Evolutionary conservation across 2,329 filamentous ascomycete genomes (phyloP).

Genomic region (Orbilia ellipsospora): DNA sequence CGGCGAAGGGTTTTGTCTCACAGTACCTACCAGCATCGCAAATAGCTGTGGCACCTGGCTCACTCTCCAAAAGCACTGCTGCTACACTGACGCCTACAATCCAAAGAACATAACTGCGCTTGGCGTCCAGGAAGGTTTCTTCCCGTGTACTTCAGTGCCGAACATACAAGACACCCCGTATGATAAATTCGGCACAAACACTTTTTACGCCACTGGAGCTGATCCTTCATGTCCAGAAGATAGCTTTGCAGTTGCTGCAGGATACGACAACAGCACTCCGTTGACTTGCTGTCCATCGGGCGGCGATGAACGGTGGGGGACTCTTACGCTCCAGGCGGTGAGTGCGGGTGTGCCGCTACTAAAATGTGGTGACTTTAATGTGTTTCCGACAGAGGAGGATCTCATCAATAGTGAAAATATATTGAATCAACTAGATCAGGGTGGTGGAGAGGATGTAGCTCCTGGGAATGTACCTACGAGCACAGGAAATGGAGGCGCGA

Average conservation of each 20-base stretch:
- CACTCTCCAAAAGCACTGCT: not conserved
- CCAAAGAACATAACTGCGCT: not conserved
- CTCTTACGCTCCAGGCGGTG: too few relatives aligned
- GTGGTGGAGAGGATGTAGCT: not conserved
- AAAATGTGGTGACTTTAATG: not conserved
- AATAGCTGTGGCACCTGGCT: not conserved
- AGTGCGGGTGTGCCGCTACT: not conserved
- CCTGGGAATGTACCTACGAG: not conserved
- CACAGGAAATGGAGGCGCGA: not conserved
- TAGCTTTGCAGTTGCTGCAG: not conserved
- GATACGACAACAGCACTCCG: not conserved
- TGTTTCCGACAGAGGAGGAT: not conserved
- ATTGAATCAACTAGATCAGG: not conserved
- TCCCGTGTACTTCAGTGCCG: not conserved
- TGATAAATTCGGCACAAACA: not conserved
- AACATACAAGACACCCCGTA: not conserved
- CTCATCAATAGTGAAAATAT: not conserved
- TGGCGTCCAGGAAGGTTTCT: not conserved
- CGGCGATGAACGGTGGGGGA: not conserved
- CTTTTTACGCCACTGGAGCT: not conserved
- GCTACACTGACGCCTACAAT: not conserved
- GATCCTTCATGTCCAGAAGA: not conserved
- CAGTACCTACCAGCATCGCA: not conserved
- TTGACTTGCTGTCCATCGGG: not conserved
- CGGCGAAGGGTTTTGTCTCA: not conserved